Evolutionary conservation across 352 stramenopile species (phyloP).

Genomic region (Pythium scleroteichum): DNA sequence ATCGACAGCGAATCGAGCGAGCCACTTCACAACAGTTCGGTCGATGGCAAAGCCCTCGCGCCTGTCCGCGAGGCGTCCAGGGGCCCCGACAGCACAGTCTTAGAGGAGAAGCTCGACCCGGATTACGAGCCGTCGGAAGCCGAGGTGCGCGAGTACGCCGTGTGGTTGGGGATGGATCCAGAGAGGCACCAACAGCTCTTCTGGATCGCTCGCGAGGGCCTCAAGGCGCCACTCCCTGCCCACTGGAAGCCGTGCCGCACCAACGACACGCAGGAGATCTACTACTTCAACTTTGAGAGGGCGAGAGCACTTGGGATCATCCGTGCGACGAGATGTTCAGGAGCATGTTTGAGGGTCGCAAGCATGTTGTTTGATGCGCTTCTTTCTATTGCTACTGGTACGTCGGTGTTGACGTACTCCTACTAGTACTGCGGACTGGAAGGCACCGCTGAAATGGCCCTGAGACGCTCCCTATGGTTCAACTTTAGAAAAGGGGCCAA

Average conservation of each 20-base stretch:
- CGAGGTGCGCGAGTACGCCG: constrained; percentile 91
- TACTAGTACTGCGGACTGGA: too few relatives aligned
- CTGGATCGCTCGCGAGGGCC: constrained; percentile 91
- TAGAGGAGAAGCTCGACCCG: constrained; percentile 93
- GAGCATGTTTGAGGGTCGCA: too few relatives aligned
- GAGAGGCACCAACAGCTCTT: constrained; percentile 86
- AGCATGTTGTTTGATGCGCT: too few relatives aligned
- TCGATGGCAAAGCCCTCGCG: too few relatives aligned
- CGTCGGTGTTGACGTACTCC: too few relatives aligned
- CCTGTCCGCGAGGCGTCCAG: too few relatives aligned
- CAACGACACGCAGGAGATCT: constrained; percentile 93
- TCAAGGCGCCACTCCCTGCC: constrained; percentile 89
- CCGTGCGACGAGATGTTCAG: constrained; percentile 75
- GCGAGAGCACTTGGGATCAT: constrained; percentile 92
- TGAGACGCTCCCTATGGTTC: too few relatives aligned
- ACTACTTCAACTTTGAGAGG: constrained; percentile 95
- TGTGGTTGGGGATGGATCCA: constrained; percentile 93
- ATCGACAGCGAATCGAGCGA: too few relatives aligned
- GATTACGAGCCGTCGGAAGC: constrained; percentile 91
- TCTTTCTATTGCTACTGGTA: too few relatives aligned
- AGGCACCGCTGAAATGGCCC: too few relatives aligned
- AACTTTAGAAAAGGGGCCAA: too few relatives aligned
- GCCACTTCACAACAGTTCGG: too few relatives aligned
- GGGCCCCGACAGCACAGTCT: constrained; percentile 58
- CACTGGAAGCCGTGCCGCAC: constrained; percentile 96